Evolutionary conservation across 2,329 filamentous ascomycete species (phyloP).

Genomic region (Apiospora arundinis): DNA sequence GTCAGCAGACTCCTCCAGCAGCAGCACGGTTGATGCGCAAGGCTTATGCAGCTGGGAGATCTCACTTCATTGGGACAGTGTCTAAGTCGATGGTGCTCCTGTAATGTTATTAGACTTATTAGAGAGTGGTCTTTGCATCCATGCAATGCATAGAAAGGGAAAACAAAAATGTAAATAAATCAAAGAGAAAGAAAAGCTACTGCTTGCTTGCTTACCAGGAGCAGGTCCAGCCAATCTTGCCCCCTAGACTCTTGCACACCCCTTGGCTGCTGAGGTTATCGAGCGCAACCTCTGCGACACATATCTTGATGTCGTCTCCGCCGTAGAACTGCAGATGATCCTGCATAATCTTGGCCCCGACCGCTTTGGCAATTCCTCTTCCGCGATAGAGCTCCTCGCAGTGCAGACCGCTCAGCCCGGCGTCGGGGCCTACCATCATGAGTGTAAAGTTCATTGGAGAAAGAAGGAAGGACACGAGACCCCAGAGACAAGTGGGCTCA

Average conservation of each 20-base stretch:
- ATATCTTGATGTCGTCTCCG: conserved; percentile 52
- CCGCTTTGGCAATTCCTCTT: conserved; percentile 66
- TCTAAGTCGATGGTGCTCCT: conserved; percentile 26
- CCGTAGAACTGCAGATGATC: conserved; percentile 54
- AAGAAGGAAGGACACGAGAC: background rate
- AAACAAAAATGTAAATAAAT: conserved; percentile 10
- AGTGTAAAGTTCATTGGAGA: background rate
- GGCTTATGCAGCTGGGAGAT: conserved; percentile 7
- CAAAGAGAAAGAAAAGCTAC: background rate
- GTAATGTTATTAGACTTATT: conserved; percentile 4
- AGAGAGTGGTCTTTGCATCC: conserved; percentile 25
- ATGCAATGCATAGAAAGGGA: conserved; percentile 8
- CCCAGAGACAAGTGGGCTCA: background rate
- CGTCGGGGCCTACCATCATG: conserved; percentile 57
- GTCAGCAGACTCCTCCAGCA: background rate
- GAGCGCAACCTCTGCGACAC: conserved; percentile 67
- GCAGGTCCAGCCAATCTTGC: conserved; percentile 58
- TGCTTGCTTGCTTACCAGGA: conserved; percentile 59
- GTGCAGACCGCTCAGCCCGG: conserved; percentile 65
- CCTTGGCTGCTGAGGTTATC: conserved; percentile 66
- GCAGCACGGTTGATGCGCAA: background rate
- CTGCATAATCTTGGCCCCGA: conserved; percentile 64
- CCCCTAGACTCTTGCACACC: conserved; percentile 68
- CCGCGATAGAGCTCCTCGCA: conserved; percentile 67
- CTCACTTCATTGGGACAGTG: background rate